Conservation (phyloP, 768 basidiomycete genomes). For the Sistotremastrum suecicum region DNA sequence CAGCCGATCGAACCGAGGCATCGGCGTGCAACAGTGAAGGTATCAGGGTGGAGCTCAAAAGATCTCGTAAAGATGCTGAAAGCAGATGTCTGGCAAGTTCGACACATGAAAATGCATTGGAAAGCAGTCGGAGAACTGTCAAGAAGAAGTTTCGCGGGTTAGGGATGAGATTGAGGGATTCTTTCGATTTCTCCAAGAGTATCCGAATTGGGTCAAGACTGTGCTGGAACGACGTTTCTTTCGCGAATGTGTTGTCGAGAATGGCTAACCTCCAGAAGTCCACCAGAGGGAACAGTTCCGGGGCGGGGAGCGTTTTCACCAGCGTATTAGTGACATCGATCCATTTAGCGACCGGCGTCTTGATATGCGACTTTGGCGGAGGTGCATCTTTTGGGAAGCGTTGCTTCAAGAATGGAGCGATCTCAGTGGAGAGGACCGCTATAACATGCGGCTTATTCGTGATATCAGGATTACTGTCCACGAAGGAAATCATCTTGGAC, state of each 20-base stretch:
- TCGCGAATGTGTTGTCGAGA: conserved; percentile 43
- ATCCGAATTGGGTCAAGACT: conserved; percentile 27
- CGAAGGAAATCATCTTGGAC: conserved; percentile 45
- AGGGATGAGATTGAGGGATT: conserved; percentile 16
- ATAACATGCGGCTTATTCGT: conserved; percentile 16
- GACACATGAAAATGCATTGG: conserved; percentile 46
- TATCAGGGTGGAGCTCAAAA: conserved; percentile 43
- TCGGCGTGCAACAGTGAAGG: conserved; percentile 58
- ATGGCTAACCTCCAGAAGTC: conserved; percentile 75
- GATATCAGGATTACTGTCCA: conserved; percentile 30
- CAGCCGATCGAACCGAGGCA: conserved; percentile 53
- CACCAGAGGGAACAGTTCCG: conserved; percentile 62
- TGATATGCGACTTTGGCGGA: not conserved
- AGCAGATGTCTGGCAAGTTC: conserved; percentile 28
- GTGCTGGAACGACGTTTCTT: conserved; percentile 25
- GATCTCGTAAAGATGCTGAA: not conserved
- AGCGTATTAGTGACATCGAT: conserved; percentile 31
- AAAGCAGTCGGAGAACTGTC: conserved; percentile 50
- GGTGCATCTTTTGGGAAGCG: conserved; percentile 23
- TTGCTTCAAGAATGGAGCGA: conserved; percentile 53
- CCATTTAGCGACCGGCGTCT: conserved; percentile 31
- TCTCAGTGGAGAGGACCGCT: conserved; percentile 27
- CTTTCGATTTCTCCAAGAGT: conserved; percentile 27
- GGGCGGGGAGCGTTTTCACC: conserved; percentile 28
- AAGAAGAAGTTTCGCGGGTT: conserved; percentile 44